Conservation (phyloP, 768 basidiomycete genomes). For the Macrolepiota albuminosa region DNA sequence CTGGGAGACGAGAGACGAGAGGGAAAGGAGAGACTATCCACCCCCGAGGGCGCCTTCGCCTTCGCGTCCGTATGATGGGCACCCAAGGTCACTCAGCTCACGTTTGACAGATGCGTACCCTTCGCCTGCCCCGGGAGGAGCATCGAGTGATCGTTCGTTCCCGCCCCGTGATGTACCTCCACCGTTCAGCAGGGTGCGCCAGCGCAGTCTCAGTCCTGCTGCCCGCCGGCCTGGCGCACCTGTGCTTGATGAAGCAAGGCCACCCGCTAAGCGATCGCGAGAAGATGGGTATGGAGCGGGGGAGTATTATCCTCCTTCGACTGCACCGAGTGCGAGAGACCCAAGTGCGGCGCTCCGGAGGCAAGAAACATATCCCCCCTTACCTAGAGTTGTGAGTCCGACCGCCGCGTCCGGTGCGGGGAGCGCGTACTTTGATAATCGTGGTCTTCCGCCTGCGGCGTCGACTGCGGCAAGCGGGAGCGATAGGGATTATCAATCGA, state of each 20-base stretch:
- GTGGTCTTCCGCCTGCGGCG: slow-evolving; percentile 20
- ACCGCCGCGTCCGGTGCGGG: slow-evolving; percentile 21
- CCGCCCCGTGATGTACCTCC: slow-evolving; percentile 9
- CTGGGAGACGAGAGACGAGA: slow-evolving; percentile 41
- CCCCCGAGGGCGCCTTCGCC: slow-evolving; percentile 15
- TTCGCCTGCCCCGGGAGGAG: not conserved
- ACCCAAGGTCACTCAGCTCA: slow-evolving; percentile 12
- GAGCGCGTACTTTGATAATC: slow-evolving; percentile 28
- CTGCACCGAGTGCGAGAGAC: slow-evolving; percentile 10
- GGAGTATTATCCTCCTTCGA: slow-evolving; percentile 28
- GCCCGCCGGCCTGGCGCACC: slow-evolving; percentile 24
- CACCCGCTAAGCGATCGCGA: slow-evolving; percentile 39
- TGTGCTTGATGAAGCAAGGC: slow-evolving; percentile 34
- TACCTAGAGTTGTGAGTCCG: slow-evolving; percentile 22
- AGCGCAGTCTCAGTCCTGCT: slow-evolving; percentile 42
- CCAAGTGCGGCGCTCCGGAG: slow-evolving; percentile 15
- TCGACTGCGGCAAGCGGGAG: slow-evolving; percentile 5
- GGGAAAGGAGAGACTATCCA: slow-evolving; percentile 26
- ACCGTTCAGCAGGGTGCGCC: slow-evolving; percentile 37
- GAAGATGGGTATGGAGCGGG: slow-evolving; percentile 32
- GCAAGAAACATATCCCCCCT: slow-evolving; percentile 26
- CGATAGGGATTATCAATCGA: slow-evolving; percentile 30
- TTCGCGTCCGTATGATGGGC: slow-evolving; percentile 14
- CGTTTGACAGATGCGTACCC: slow-evolving; percentile 17
- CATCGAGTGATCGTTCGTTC: slow-evolving; percentile 14